These are phyloP conservation scores for Strobilomyces echinocephalus DNA, from an alignment of 768 basidiomycete species.

Conservation along the genomic window DNA sequence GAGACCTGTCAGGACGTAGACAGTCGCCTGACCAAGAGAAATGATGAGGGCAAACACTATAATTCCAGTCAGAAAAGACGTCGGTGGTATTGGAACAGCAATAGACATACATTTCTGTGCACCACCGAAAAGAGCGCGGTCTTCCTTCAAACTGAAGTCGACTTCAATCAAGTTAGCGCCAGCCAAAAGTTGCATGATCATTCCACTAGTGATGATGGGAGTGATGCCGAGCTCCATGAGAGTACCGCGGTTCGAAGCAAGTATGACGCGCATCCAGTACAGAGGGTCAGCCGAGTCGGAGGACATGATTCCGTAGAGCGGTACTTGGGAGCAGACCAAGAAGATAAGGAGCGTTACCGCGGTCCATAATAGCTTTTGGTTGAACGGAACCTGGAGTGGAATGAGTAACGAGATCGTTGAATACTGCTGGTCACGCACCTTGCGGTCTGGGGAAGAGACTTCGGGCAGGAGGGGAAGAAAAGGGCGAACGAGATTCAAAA, in stretches of 20 bases:
- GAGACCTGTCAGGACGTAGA: slow-evolving; percentile 94
- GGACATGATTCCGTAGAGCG: slow-evolving; percentile 98
- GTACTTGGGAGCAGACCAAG: slow-evolving; percentile 98
- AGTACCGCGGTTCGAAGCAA: slow-evolving; percentile 96
- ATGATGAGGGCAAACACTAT: slow-evolving; percentile 96
- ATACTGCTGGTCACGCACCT: slow-evolving; percentile 46
- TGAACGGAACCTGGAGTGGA: slow-evolving; percentile 79
- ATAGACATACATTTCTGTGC: slow-evolving; percentile 85
- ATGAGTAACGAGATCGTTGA: slow-evolving; percentile 3
- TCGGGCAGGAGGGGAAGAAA: slow-evolving; percentile 96
- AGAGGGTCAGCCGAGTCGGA: slow-evolving; percentile 98
- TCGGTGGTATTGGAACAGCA: background rate
- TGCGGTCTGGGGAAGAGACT: slow-evolving; percentile 96
- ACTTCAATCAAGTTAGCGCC: slow-evolving; percentile 97
- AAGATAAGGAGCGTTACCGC: slow-evolving; percentile 99
- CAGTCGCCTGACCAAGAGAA: slow-evolving; percentile 91
- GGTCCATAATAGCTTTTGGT: slow-evolving; percentile 98
- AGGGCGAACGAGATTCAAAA: slow-evolving; percentile 95
- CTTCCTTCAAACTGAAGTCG: slow-evolving; percentile 96
- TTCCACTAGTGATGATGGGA: slow-evolving; percentile 95
- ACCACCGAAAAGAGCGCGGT: slow-evolving; percentile 89
- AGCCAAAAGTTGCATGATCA: slow-evolving; percentile 99
- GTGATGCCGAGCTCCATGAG: slow-evolving; percentile 99
- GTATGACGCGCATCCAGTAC: slow-evolving; percentile 99
- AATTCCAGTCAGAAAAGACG: background rate